Conservation (phyloP, 148 eudicot species). For the Hydrangea macrophylla region DNA sequence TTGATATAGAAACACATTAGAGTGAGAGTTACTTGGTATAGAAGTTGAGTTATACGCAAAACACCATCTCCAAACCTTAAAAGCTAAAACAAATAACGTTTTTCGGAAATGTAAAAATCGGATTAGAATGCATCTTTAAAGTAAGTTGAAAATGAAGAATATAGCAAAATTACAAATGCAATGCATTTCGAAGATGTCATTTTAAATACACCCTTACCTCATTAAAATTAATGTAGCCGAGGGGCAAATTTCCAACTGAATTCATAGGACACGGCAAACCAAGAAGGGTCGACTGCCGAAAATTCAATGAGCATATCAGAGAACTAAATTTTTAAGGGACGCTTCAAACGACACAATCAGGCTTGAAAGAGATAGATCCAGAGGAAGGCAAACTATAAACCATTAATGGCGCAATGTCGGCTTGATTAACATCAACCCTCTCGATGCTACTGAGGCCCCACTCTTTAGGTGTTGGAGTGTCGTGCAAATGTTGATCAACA, state of each 20-base stretch:
- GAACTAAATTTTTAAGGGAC: constrained; percentile 10
- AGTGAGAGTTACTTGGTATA: too few species aligned
- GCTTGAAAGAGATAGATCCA: constrained; percentile 9
- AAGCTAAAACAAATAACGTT: too few species aligned
- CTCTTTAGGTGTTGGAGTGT: constrained; percentile 68
- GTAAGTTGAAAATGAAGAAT: too few species aligned
- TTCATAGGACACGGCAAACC: constrained; percentile 93
- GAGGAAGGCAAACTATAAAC: constrained; percentile 39
- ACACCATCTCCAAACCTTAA: too few species aligned
- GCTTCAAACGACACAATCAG: constrained; percentile 11
- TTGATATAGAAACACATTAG: too few species aligned
- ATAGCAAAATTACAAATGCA: too few species aligned
- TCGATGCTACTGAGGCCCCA: constrained; percentile 89
- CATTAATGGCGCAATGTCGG: constrained; percentile 97
- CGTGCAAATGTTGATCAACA: constrained; percentile 88
- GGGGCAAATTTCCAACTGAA: constrained; percentile 92
- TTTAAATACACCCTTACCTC: too few species aligned
- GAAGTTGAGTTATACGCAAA: too few species aligned
- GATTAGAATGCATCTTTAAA: too few species aligned
- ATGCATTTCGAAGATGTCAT: too few species aligned
- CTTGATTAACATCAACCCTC: constrained; percentile 96
- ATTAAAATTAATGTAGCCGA: constrained; percentile 18
- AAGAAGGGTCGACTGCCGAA: constrained; percentile 82
- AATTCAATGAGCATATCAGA: constrained; percentile 27
- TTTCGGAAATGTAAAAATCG: too few species aligned